A percentile compares a stretch with the other conserved stretches of the same genome.
These are phyloP conservation scores for Rubroboletus pulcherrimus DNA, from an alignment of 768 basidiomycete species.

Conservation along the genomic window DNA sequence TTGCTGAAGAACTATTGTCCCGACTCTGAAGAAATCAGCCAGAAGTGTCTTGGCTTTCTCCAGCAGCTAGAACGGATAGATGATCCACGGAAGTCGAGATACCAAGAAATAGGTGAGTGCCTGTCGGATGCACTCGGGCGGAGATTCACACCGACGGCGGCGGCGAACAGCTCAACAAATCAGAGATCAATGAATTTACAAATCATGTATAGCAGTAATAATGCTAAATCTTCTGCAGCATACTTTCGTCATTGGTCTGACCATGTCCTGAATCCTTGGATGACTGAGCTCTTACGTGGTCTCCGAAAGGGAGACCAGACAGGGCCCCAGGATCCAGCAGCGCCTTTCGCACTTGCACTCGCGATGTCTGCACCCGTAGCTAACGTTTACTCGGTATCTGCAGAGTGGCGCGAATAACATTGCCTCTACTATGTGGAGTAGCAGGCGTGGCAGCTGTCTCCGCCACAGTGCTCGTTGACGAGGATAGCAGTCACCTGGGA, in stretches of 20 bases:
- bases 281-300: background rate
- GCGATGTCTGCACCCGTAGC: background rate
- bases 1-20: conserved; percentile 48
- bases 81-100: conserved; percentile 59
- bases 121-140: background rate
- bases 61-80: conserved; percentile 61
- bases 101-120: conserved; percentile 58
- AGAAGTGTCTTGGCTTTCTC: conserved; percentile 51
- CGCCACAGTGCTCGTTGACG: background rate
- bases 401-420: background rate
- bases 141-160: background rate
- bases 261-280: background rate
- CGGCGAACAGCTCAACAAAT: conserved; percentile 23
- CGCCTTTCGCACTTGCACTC: background rate
- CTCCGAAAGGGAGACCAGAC: background rate
- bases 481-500: background rate
- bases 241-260: background rate
- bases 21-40: conserved; percentile 35
- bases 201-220: conserved; percentile 1
- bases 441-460: background rate
- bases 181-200: background rate
- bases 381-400: background rate
- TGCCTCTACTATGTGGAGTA: background rate
- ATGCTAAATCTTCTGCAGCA: background rate
- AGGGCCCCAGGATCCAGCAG: background rate